phyloP scores from a whole-genome alignment of 2,329 filamentous ascomycete genomes.

The Diaporthe amygdali region DNA sequence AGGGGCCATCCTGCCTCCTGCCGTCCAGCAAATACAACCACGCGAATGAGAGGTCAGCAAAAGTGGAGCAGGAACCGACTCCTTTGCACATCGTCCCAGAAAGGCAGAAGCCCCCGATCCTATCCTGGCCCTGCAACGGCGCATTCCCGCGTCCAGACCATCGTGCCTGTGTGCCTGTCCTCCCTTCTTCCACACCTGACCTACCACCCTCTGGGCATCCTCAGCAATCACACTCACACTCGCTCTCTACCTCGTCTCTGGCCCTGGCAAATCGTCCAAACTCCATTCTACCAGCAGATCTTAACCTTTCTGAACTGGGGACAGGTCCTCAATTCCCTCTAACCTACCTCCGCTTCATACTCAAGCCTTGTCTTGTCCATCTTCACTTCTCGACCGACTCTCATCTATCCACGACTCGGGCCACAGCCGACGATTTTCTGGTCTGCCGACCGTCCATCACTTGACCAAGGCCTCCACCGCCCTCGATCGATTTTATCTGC shows the following conservation, averaged over 20 bases:
- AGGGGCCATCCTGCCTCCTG: slow-evolving; percentile 12
- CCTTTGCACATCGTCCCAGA: slow-evolving; percentile 17
- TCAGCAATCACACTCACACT: neutral
- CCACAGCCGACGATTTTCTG: neutral
- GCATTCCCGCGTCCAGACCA: slow-evolving; percentile 8
- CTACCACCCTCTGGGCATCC: neutral
- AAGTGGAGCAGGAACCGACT: slow-evolving; percentile 21
- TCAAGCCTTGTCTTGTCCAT: neutral
- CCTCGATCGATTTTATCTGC: neutral
- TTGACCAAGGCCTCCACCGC: neutral
- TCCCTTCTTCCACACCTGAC: slow-evolving; percentile 15
- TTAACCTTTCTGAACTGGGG: slow-evolving; percentile 25
- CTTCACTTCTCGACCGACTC: slow-evolving; percentile 8
- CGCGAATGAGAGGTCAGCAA: slow-evolving; percentile 1
- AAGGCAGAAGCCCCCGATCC: slow-evolving; percentile 19
- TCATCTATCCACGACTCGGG: neutral
- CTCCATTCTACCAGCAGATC: slow-evolving; percentile 24
- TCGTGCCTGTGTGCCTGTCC: neutral
- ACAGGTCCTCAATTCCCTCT: slow-evolving; percentile 25
- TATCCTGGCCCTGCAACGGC: slow-evolving; percentile 4
- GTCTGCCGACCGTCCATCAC: neutral
- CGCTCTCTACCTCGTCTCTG: slow-evolving; percentile 9
- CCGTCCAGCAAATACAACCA: neutral
- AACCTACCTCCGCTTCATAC: slow-evolving; percentile 9
- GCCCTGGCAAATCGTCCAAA: slow-evolving; percentile 7